Evolutionary conservation across 225 moss, liverwort and hornwort species (phyloP).

Genomic region (Sphagnum tenellum): DNA sequence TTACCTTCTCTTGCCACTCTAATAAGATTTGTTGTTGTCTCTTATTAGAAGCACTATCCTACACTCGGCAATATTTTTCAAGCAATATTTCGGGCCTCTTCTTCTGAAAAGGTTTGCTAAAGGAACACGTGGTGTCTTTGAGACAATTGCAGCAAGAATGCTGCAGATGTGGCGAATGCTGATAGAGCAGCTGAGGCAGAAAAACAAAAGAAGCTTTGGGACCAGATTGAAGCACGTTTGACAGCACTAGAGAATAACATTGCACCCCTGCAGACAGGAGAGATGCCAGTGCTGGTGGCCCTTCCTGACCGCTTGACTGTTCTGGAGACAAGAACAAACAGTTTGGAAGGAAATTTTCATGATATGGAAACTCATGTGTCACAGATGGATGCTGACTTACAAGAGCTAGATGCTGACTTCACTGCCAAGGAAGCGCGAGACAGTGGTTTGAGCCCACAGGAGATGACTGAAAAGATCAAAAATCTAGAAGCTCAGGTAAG

Average conservation of each 20-base stretch:
- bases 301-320: constrained; percentile 13
- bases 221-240: constrained; percentile 39
- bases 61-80: too few relatives aligned
- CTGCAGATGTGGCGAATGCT: constrained; percentile 5
- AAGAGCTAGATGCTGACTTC: constrained; percentile 23
- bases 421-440: constrained; percentile 23
- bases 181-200: constrained; percentile 21
- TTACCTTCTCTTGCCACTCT: not conserved
- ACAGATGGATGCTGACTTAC: constrained; percentile 15
- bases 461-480: constrained; percentile 35
- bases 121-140: too few relatives aligned
- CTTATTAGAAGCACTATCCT: too few relatives aligned
- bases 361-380: constrained; percentile 14
- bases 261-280: constrained; percentile 12
- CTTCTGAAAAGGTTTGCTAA: too few relatives aligned
- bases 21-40: not conserved
- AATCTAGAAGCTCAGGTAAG: constrained; percentile 53
- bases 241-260: constrained; percentile 28
- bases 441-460: constrained; percentile 16
- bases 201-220: constrained; percentile 24
- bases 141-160: constrained; percentile 40
- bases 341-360: constrained; percentile 18
- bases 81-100: too few relatives aligned
- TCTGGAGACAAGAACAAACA: constrained; percentile 21
- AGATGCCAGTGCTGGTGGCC: constrained; percentile 4